Base-by-base conservation (phyloP, 768 basidiomycete species). In the Serendipita sp. region DNA sequence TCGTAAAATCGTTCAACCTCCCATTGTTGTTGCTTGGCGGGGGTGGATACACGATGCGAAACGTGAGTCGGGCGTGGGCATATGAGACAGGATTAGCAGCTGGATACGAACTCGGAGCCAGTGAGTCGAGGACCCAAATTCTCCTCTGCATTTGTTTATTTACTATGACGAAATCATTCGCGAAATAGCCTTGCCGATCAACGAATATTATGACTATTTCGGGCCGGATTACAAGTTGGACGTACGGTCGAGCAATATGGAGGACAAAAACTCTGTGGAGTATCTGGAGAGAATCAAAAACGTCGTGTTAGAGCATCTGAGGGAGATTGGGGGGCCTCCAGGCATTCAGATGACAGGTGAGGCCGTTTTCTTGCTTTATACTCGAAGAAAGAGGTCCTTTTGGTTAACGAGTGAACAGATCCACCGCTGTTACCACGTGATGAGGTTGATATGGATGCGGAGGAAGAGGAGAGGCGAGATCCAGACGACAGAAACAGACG, bases 121-220 rank as follows among this genome's bases (percentile, higher is more conserved):
- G 94, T 93, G 75, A 63, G 74, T 36, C 23, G 1, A 23, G 23
- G 23, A 23, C 23, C 23, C 23, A 50, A 95, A 95, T 1, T 23
- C 23, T 23, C 23, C 2, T 23, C 23, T 23, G 23, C 1, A 23
- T 23, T 23, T 23, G 23, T 23, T 23, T 23, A 23, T 1, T 23
- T 23, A 23, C 23, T 23, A 6, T 40, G 40, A 40, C 40, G 1
- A 5, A 5, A 40, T 13, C 40, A 2, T 40, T 40, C 13, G 13
- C 13, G 40, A 40, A 23, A 40, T 40, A 94, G 95, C 91, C 71
- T 95, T 99, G 63, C 96, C 96, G 2, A 87, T 94, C 67, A 99
- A 98, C 70, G 96, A 99, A 75, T 99, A 98, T 75, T 98, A 94
- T 71, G 95, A 98, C 71, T 98, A 98, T 74, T 98, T 97, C 73